Conservation (phyloP, 208 protist species). For the Acanthamoeba lenticulata region DNA sequence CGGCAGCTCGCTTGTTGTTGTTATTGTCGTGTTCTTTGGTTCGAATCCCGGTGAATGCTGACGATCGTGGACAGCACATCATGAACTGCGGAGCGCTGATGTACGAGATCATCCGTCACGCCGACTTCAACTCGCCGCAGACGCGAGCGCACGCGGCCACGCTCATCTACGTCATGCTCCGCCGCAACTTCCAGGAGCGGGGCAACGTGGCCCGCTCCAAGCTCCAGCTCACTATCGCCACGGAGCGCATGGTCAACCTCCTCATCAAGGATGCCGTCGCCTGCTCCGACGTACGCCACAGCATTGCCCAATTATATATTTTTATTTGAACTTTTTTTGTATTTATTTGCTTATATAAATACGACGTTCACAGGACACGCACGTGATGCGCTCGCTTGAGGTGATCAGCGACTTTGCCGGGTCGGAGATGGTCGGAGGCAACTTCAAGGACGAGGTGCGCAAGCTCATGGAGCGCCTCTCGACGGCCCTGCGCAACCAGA, state of each 20-base stretch:
- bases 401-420: not conserved
- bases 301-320: too few species aligned
- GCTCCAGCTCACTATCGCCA: constrained; percentile 73
- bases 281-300: not conserved
- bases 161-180: constrained; percentile 34
- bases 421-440: not conserved
- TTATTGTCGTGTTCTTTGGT: not conserved
- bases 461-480: constrained; percentile 32
- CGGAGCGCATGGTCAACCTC: constrained; percentile 57
- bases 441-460: constrained; percentile 35
- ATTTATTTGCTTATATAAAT: too few species aligned
- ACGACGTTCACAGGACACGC: constrained; percentile 7
- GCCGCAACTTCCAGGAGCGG: constrained; percentile 72
- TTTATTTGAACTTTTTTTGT: too few species aligned
- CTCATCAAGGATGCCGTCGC: constrained; percentile 23
- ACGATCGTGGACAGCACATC: constrained; percentile 33
- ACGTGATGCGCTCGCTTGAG: constrained; percentile 33
- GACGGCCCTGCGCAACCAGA: constrained; percentile 30
- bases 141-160: not conserved
- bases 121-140: constrained; percentile 30
- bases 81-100: constrained; percentile 44
- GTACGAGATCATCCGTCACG: constrained; percentile 48
- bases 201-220: constrained; percentile 72
- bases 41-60: not conserved
- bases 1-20: not conserved